phyloP scores from a whole-genome alignment of 495 filamentous ascomycete genomes.

The Achaetomiella virescens region DNA sequence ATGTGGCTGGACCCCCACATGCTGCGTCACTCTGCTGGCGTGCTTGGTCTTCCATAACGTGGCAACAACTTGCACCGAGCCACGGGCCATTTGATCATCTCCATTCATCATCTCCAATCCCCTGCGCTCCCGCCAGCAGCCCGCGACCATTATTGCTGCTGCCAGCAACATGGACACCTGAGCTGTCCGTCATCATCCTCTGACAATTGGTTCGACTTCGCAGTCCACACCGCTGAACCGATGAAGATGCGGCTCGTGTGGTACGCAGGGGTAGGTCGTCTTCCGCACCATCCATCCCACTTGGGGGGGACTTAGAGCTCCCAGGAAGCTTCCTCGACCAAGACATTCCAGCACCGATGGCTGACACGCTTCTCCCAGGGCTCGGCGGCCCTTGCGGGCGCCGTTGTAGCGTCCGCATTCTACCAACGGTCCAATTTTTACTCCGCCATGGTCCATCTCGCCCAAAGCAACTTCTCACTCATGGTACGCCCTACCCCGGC shows the following conservation, averaged over 20 bases:
- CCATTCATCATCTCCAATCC: background rate
- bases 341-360: background rate
- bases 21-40: slow-evolving; percentile 7
- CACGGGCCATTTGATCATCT: slow-evolving; percentile 1
- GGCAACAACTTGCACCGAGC: slow-evolving; percentile 26
- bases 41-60: slow-evolving; percentile 26
- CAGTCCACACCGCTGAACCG: background rate
- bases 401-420: slow-evolving; percentile 69
- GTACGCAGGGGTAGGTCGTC: slow-evolving; percentile 51
- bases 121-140: slow-evolving; percentile 22
- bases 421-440: slow-evolving; percentile 97
- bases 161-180: slow-evolving; percentile 19
- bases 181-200: slow-evolving; percentile 16
- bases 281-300: too few species aligned
- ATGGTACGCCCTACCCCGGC: slow-evolving; percentile 54
- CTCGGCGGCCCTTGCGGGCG: slow-evolving; percentile 24
- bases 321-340: background rate
- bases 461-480: slow-evolving; percentile 89
- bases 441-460: slow-evolving; percentile 89
- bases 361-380: slow-evolving; percentile 19
- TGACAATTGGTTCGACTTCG: background rate
- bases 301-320: background rate
- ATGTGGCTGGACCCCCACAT: slow-evolving; percentile 12
- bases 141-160: slow-evolving; percentile 6
- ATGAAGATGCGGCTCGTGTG: slow-evolving; percentile 49